A percentile compares a stretch with the other conserved stretches of the same genome.
phyloP scores from a whole-genome alignment of 1,284 basidiomycete genomes.

The Hypsizygus ulmarius region DNA sequence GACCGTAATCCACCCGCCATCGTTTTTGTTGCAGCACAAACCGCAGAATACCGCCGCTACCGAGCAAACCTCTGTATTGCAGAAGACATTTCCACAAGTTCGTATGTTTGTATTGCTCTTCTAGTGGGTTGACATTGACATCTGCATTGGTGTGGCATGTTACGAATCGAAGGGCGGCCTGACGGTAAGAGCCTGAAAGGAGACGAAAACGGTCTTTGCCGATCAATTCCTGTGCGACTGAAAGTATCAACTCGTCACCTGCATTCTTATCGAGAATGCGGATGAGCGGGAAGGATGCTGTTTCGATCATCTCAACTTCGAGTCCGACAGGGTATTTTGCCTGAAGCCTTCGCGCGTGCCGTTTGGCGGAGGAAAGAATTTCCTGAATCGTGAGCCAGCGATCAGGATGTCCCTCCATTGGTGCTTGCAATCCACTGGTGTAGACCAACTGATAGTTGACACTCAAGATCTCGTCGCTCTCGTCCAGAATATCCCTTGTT shows the following conservation, averaged over 20 bases:
- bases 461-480: slow-evolving; percentile 52
- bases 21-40: slow-evolving; percentile 41
- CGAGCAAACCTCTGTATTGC: slow-evolving; percentile 44
- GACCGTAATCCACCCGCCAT: slow-evolving; percentile 54
- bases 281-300: slow-evolving; percentile 30
- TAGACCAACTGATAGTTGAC: slow-evolving; percentile 51
- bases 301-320: slow-evolving; percentile 17
- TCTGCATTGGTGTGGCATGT: slow-evolving; percentile 4
- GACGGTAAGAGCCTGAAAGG: slow-evolving; percentile 13
- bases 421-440: slow-evolving; percentile 39
- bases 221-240: slow-evolving; percentile 25
- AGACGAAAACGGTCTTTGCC: slow-evolving; percentile 23
- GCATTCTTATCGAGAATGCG: slow-evolving; percentile 30
- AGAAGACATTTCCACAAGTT: slow-evolving; percentile 36
- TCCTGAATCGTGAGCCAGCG: slow-evolving; percentile 47
- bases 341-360: slow-evolving; percentile 17
- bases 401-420: slow-evolving; percentile 43
- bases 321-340: slow-evolving; percentile 18
- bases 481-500: slow-evolving; percentile 48
- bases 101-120: not conserved
- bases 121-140: slow-evolving; percentile 4
- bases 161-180: slow-evolving; percentile 25
- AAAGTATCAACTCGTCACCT: slow-evolving; percentile 23
- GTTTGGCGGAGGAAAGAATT: slow-evolving; percentile 29
- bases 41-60: slow-evolving; percentile 36